Percentiles rank a stretch among this genome's conserved stretches.
phyloP scores from a whole-genome alignment of 2,329 filamentous ascomycete species.

The Talaromyces sp. region DNA sequence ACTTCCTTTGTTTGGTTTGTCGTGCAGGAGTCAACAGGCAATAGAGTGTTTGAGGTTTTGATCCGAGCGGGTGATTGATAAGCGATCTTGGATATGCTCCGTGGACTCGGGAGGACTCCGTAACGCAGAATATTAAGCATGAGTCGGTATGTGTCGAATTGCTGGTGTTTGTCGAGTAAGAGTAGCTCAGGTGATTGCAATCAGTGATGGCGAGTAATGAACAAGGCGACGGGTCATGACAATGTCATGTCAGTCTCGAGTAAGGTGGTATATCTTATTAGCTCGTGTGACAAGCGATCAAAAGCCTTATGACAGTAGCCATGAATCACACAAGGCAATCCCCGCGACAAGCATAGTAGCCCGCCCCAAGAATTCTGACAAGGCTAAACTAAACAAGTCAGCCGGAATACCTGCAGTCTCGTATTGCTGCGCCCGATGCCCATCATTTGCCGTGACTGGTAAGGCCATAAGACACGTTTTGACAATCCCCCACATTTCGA shows the following conservation, averaged over 20 bases:
- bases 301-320: not conserved
- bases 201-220: not conserved
- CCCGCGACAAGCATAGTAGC: not conserved
- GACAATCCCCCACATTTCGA: not conserved
- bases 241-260: not conserved
- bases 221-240: not conserved
- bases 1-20: not conserved
- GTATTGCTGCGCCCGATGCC: not conserved
- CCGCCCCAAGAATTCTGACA: not conserved
- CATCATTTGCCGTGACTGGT: not conserved
- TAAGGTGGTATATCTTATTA: not conserved
- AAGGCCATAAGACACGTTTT: not conserved
- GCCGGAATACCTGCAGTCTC: not conserved
- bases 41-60: not conserved
- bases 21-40: not conserved
- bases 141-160: not conserved
- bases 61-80: not conserved
- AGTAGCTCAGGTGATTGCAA: not conserved
- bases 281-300: too few relatives aligned
- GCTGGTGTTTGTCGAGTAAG: not conserved
- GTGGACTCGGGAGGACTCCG: not conserved
- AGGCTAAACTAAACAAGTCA: constrained; percentile 2
- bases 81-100: constrained; percentile 2
- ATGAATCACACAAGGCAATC: not conserved
- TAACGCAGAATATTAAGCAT: not conserved